Base-by-base conservation (phyloP, 805 yeast species). In the Nakazawaea holstii region DNA sequence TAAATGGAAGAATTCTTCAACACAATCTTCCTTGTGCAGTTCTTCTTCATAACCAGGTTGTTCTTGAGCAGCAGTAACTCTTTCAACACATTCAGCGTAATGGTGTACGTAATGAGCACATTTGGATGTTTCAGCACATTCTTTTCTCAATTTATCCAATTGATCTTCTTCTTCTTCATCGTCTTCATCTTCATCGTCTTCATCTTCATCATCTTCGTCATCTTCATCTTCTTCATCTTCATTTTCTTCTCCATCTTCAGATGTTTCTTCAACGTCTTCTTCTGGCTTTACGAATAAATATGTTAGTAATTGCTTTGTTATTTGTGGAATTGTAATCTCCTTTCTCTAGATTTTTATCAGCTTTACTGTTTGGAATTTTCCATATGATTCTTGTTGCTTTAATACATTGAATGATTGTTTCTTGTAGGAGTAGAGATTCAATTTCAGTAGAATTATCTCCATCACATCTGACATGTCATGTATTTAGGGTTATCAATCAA, bases 1-100 rank as follows among this genome's bases (percentile, higher is more conserved):
- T 67, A 91, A 77, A 72, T 94, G 98, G 89, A 92, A 92, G 69
- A 87, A 92, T 72, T 92, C 99, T 72, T 92, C 98, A 53, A 92
- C 85, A 77, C 99, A 92, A 72, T 92, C 97, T 76, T 92, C 99
- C 73, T 92, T 92, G 77, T 88, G 76, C 9, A 75, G 82, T 60
- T 77, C 79, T 50, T 85, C 83, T 28, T 70, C 96, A 66, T 92
- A 91, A 58, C 74, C 95, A 57, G 79, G 85, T 63, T 87, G 91
- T 72, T 90, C 88, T 74, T 75, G 78, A 59, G 82, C 95, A 67
- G 83, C 80, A 55, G 94, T 82, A 55, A 92, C 98, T 76, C 97
- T 89, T 72, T 87, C 97, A 51, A 82, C 82, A 79, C 99, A 92
- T 71, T 91, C 97, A 53, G 86, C 82, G 72, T 84, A 90, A 72